These are phyloP conservation scores for Trametes gibbosa DNA, from an alignment of 768 basidiomycete genomes.

Conservation along the genomic window DNA sequence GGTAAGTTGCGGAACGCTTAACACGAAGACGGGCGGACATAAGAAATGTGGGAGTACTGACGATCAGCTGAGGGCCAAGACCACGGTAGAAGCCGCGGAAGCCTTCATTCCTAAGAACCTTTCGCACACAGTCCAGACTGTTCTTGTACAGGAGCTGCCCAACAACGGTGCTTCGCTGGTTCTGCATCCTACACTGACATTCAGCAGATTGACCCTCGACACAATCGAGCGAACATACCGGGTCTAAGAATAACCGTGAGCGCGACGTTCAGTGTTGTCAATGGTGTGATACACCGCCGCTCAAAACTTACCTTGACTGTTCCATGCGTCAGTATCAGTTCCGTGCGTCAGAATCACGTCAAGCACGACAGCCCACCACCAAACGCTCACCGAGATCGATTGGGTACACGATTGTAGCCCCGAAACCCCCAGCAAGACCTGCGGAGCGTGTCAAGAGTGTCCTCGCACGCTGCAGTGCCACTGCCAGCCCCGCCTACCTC, in stretches of 20 bases:
- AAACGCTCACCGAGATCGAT: slow-evolving; percentile 79
- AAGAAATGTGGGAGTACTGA: slow-evolving; percentile 33
- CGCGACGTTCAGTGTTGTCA: too few relatives aligned
- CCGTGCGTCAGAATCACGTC: slow-evolving; percentile 11
- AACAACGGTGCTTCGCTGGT: slow-evolving; percentile 94
- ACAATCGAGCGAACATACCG: slow-evolving; percentile 38
- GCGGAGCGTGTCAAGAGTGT: neutral
- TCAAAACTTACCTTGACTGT: slow-evolving; percentile 66
- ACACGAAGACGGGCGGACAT: neutral
- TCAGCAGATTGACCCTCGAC: neutral
- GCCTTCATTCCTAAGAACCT: slow-evolving; percentile 94
- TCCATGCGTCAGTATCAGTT: slow-evolving; percentile 4
- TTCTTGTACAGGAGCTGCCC: slow-evolving; percentile 97
- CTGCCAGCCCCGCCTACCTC: slow-evolving; percentile 47
- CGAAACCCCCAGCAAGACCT: slow-evolving; percentile 91
- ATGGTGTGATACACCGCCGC: neutral
- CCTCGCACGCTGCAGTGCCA: neutral
- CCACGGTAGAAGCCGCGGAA: slow-evolving; percentile 95
- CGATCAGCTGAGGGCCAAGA: slow-evolving; percentile 90
- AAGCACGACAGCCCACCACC: neutral
- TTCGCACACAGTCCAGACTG: slow-evolving; percentile 89
- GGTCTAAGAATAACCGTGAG: slow-evolving; percentile 39
- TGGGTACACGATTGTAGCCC: slow-evolving; percentile 97
- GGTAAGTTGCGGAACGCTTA: neutral
- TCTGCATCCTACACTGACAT: slow-evolving; percentile 73